Evolutionary conservation across 1,284 basidiomycete species (phyloP).

Genomic region (Vanrija pseudolonga): DNA sequence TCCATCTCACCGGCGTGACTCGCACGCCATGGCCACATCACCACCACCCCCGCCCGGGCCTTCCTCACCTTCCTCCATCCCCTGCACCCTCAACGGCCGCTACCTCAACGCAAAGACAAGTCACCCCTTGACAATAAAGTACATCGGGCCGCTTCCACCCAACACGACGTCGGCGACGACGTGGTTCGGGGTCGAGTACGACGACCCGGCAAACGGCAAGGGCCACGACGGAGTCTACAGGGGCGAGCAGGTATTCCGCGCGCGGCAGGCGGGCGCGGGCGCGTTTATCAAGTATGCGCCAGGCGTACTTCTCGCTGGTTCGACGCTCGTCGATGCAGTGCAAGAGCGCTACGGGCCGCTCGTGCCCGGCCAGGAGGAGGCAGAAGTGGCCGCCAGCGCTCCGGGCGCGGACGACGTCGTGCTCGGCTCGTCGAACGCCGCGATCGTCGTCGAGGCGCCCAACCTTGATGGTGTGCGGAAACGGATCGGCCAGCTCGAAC

Average conservation of each 20-base stretch:
- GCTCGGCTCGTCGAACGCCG: constrained; percentile 74
- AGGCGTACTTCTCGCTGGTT: constrained; percentile 52
- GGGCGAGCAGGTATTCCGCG: constrained; percentile 68
- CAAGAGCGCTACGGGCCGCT: constrained; percentile 60
- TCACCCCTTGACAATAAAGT: constrained; percentile 38
- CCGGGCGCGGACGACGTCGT: constrained; percentile 51
- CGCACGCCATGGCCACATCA: no score
- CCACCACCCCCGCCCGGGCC: no score
- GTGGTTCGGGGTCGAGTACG: constrained; percentile 97
- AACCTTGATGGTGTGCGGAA: constrained; percentile 70
- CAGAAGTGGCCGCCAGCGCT: constrained; percentile 32
- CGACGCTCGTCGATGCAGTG: constrained; percentile 71
- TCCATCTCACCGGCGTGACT: no score
- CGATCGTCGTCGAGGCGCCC: constrained; percentile 82
- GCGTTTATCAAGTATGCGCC: constrained; percentile 37
- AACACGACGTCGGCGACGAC: constrained; percentile 11
- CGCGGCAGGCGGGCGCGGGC: constrained; percentile 35
- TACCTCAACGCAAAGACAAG: constrained; percentile 36
- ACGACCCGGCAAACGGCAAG: constrained; percentile 75
- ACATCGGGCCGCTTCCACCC: constrained; percentile 37
- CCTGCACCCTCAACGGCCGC: constrained; percentile 20
- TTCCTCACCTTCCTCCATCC: no score
- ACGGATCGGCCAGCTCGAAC: constrained; percentile 64
- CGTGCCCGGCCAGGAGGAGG: constrained; percentile 42
- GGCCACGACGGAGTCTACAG: constrained; percentile 74